Base-by-base conservation (phyloP, 352 stramenopile genomes). In the Blastocystis sp. region DNA sequence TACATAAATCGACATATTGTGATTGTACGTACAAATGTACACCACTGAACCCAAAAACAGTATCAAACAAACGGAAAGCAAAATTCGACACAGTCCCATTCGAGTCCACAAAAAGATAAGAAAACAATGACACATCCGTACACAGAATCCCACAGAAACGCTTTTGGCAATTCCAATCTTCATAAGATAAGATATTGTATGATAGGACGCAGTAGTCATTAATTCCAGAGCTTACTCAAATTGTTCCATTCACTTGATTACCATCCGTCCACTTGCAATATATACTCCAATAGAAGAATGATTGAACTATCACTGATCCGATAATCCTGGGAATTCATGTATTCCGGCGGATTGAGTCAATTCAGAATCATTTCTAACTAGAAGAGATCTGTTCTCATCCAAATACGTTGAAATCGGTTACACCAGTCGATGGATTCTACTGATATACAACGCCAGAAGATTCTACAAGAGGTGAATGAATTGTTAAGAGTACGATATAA, bases 1-100 rank as follows among this genome's bases (percentile, higher is more conserved):
- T 12, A 83, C 71, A n/a, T 51, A 67, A 43, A 83, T 35, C 7
- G 71, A 46, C 71, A 83, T 65, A 42, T 83, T 83, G 27, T 24
- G 46, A 43, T 83, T 83, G 35, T 83, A 83, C 6, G 52, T 66
- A 42, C 46, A 52, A 63, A 66, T 51, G 37, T 83, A 83, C 11
- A 83, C 14, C n/a, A 83, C 54, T 19, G 66, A 46, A 14, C 35
- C 37, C 11, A 24, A 12, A 35, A 54, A 56, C 27, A 54, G 12
- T 58, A 21, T 54, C 21, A 77, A 12, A 54, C 29, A 39, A 43
- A 73, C 24, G 19, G 42, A 32, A 73, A 3, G 42, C 11, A 73
- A 24, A 14, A 35, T 51, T 49, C n/a, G 56, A 12, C 32, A n/a
- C 24, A 77, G 35, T 24, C 65, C 19, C 43, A 57, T 35, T 24